Base-by-base conservation (phyloP, 2,329 filamentous ascomycete genomes). In the Arthrobotrys iridis region DNA sequence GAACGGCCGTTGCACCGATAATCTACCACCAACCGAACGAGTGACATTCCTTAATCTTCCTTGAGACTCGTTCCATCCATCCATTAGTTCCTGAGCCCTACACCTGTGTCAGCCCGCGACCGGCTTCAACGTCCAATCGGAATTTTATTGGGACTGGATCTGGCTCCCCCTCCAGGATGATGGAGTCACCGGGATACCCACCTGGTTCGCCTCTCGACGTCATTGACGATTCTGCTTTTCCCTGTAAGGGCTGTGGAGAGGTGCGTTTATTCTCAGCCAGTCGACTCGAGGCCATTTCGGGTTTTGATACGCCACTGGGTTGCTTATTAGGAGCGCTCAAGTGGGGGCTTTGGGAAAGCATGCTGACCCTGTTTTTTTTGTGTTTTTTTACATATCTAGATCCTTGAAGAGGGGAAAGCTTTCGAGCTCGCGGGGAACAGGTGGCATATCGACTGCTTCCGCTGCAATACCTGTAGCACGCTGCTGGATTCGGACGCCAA, bases 391-490 rank as follows among this genome's bases (percentile, higher is more conserved):
- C 26, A 40, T 72, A 52, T 80, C 67, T 82, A 97, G 93, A 97
- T 98, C 79, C 87, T 99, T 18, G 95, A 99, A 83, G 95, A 99
- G 86, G 95, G 95, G 80, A 98, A 98, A 84, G 95, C 95, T 60
- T 99, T 97, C 80, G 95, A 99, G 84, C 87, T 99, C 80, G 93
- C 94, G 82, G 93, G 93, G 77, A 95, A 96, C 83, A 88, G 94
- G 87, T 98, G 94, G 95, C 95, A 99, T 86, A 92, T 99, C 81
- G 92, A 97, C 84, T 99, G 95, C 85, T 99, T 99, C 84, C 91
- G 93, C 82, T 98, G 94, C 87, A 95, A 97, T 83, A 96, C 92
- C 66, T 99, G 94, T 86, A 89, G 89, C 81, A 97, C 93, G 75
- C 89, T 97, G 70, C 93, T 99, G 84, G 95, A 99, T 84, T 98